These are phyloP conservation scores for Thalassiosira livingstoniorum DNA, from an alignment of 352 stramenopile species.

Conservation along the genomic window DNA sequence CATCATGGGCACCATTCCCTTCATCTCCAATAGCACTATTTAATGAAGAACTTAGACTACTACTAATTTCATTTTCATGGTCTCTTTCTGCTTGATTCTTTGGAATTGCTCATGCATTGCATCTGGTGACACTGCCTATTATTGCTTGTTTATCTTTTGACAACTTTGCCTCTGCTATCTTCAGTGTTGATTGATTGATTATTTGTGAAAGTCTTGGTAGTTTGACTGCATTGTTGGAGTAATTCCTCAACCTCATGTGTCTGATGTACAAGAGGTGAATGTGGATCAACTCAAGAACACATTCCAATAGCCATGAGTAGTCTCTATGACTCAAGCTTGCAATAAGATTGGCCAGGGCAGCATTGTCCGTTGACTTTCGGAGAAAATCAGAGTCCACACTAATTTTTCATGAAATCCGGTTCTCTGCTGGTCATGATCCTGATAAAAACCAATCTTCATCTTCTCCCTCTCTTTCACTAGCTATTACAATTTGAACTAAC, in stretches of 20 bases:
- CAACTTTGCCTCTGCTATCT: too few species aligned
- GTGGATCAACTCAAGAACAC: constrained; percentile 23
- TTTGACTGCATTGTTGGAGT: too few species aligned
- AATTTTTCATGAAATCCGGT: constrained; percentile 4
- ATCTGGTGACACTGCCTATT: background rate
- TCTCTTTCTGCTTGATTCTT: background rate
- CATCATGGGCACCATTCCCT: too few species aligned
- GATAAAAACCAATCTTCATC: constrained; percentile 6
- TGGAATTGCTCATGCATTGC: background rate
- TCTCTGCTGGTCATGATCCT: background rate
- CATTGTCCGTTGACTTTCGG: background rate
- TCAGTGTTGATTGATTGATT: constrained; percentile 19
- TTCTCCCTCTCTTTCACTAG: background rate
- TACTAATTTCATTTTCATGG: constrained; percentile 22
- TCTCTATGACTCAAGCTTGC: constrained; percentile 4
- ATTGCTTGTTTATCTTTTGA: too few species aligned
- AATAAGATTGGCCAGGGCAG: background rate
- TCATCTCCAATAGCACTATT: constrained; percentile 1
- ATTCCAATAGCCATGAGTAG: constrained; percentile 1
- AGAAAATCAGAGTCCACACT: background rate
- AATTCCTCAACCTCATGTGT: too few species aligned
- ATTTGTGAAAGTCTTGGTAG: constrained; percentile 17
- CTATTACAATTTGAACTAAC: constrained; percentile 20
- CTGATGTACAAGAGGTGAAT: background rate
- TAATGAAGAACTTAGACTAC: background rate